Evolutionary conservation across 345 rosid genomes (phyloP).

Genomic region (Brassica napus): DNA sequence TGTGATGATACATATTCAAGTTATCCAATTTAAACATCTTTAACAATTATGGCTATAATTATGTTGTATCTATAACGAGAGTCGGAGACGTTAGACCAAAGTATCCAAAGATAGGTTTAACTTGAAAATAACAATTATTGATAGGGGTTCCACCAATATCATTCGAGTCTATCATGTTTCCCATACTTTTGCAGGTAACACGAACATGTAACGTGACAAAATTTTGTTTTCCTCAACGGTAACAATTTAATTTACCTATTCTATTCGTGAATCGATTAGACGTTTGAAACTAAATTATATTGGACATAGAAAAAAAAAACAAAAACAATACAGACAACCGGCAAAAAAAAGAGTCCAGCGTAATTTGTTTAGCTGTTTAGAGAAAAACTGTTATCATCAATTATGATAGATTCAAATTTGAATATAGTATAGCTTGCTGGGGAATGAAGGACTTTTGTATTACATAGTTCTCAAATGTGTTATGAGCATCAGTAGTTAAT

Average conservation of each 20-base stretch:
- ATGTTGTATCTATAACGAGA: background rate
- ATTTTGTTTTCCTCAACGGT: conserved; percentile 2
- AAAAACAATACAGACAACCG: background rate
- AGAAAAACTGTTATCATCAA: background rate
- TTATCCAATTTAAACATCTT: conserved; percentile 16
- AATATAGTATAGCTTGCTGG: background rate
- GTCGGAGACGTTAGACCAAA: conserved; percentile 18
- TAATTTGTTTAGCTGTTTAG: background rate
- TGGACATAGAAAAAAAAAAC: background rate
- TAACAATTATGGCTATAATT: conserved; percentile 13
- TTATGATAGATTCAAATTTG: conserved; percentile 11
- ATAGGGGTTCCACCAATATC: background rate
- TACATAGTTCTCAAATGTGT: background rate
- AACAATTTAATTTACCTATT: background rate
- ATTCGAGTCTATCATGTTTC: background rate
- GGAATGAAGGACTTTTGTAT: background rate
- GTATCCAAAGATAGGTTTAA: conserved; percentile 21
- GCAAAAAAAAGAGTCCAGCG: background rate
- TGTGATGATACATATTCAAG: conserved; percentile 26
- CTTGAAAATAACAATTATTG: background rate
- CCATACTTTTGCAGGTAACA: background rate
- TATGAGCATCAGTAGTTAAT: background rate
- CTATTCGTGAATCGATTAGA: conserved; percentile 6
- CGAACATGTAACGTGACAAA: conserved; percentile 7
- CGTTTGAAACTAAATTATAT: background rate